Percentiles rank a stretch among this genome's conserved stretches.
Evolutionary conservation across 2,329 filamentous ascomycete genomes (phyloP).

Genomic region (Shiraia bambusicola): DNA sequence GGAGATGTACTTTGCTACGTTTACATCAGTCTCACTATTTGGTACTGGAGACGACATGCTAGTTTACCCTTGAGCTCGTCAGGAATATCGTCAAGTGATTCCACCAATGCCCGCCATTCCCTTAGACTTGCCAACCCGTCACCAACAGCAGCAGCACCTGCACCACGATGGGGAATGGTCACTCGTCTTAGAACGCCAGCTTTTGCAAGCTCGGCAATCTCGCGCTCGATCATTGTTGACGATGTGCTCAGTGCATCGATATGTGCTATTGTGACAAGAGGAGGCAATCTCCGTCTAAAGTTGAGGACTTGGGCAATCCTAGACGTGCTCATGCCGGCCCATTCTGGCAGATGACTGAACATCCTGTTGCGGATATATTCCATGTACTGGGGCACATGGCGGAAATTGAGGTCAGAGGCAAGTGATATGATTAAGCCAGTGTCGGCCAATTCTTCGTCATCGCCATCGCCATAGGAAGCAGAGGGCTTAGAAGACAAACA

Average conservation of each 20-base stretch:
- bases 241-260: slow-evolving; percentile 64
- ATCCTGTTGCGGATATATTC: slow-evolving; percentile 61
- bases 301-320: slow-evolving; percentile 65
- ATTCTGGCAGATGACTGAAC: slow-evolving; percentile 64
- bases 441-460: slow-evolving; percentile 58
- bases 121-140: slow-evolving; percentile 63
- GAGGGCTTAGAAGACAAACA: slow-evolving; percentile 22
- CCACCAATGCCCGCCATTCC: slow-evolving; percentile 49
- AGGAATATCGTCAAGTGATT: slow-evolving; percentile 22
- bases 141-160: slow-evolving; percentile 59
- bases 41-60: background rate
- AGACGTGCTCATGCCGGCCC: slow-evolving; percentile 63
- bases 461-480: slow-evolving; percentile 41
- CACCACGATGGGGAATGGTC: slow-evolving; percentile 61
- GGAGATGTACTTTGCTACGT: slow-evolving; percentile 51
- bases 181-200: slow-evolving; percentile 63
- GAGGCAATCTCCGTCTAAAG: slow-evolving; percentile 61
- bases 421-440: slow-evolving; percentile 59
- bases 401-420: slow-evolving; percentile 57
- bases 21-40: slow-evolving; percentile 5
- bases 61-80: slow-evolving; percentile 42
- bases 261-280: slow-evolving; percentile 66
- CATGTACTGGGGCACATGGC: slow-evolving; percentile 65
- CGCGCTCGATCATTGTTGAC: slow-evolving; percentile 66
- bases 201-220: slow-evolving; percentile 62